phyloP scores from a whole-genome alignment of 805 yeast species.

The Yarrowia porcina region DNA sequence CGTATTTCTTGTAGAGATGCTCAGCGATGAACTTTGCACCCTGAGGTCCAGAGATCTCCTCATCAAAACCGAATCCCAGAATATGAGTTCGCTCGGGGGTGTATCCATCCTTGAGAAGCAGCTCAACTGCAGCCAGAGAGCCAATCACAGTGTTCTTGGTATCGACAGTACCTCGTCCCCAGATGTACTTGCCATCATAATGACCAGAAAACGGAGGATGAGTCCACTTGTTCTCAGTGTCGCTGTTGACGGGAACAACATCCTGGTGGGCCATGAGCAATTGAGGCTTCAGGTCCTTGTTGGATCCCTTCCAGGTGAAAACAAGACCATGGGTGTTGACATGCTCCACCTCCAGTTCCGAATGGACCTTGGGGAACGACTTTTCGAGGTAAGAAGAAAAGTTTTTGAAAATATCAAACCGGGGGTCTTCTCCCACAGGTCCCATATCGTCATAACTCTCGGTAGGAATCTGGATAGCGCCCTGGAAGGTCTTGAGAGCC shows the following conservation, averaged over 20 bases:
- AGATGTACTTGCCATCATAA: slow-evolving; percentile 62
- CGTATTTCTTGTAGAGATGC: slow-evolving; percentile 52
- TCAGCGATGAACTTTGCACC: slow-evolving; percentile 59
- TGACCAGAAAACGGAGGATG: slow-evolving; percentile 64
- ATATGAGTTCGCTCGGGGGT: slow-evolving; percentile 61
- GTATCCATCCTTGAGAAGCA: slow-evolving; percentile 50
- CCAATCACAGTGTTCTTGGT: slow-evolving; percentile 68
- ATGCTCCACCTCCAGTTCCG: slow-evolving; percentile 48
- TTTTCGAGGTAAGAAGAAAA: slow-evolving; percentile 54
- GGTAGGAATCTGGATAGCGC: slow-evolving; percentile 65
- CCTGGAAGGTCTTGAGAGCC: slow-evolving; percentile 31
- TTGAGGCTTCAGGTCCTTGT: slow-evolving; percentile 54
- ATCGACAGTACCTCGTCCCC: slow-evolving; percentile 79
- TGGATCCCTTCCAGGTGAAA: slow-evolving; percentile 59
- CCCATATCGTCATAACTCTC: slow-evolving; percentile 55
- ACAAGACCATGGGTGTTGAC: slow-evolving; percentile 65
- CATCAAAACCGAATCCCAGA: slow-evolving; percentile 73
- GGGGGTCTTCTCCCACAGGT: slow-evolving; percentile 50
- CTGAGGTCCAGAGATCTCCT: slow-evolving; percentile 61
- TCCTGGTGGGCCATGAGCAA: slow-evolving; percentile 76
- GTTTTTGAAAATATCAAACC: slow-evolving; percentile 47
- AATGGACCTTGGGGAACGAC: slow-evolving; percentile 54
- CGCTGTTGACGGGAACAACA: slow-evolving; percentile 69
- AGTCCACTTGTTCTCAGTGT: slow-evolving; percentile 56
- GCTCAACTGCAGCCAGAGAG: slow-evolving; percentile 63